Evolutionary conservation across 2,329 filamentous ascomycete genomes (phyloP), one percentile per base, ranked within the genome.

Genomic region (Aureobasidium sp.): DNA sequence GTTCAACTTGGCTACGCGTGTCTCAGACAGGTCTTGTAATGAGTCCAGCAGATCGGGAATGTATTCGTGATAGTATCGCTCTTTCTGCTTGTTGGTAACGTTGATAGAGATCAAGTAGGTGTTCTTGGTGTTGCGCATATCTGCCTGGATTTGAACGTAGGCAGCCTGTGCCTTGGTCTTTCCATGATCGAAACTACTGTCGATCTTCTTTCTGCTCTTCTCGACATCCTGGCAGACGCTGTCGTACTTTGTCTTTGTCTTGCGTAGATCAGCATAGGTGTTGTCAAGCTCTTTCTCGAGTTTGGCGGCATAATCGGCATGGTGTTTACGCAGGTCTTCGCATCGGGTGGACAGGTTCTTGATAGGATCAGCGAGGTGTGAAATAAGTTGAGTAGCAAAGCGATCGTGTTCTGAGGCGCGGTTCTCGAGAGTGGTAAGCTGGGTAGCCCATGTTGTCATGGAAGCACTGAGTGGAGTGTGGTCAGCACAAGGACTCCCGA

Each of bases 51-150:
- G 78, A 72, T 97, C 94, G 9, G 94, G 94, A 23, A 99, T 83
- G 74, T 97, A 97, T 74, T 97, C 91, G 73, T 97, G 88, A 72
- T 96, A 99, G 78, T 97, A 97, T 72, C 88, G 90, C 73, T 97
- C 91, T 78, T 97, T 99, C 71, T 96, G 87, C 78, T 94, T 96
- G 77, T 99, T 99, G 37, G 92, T 95, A 63, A 97, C 90, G 72
- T 96, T 96, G 78, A 99, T 96, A 64, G 86, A 84, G 70, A 99
- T 96, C 64, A 99, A 79, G 72, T 99, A 99, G n/a, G 89, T 91
- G 74, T 99, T 99, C 80, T 99, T 99, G 74, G 88, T 84, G 73
- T 99, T 99, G 76, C 94, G 90, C 94, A 97, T 97, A 68, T 99
- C 94, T 64, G 87, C 78, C 64, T 95, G 82, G 75, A 97, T 93